Evolutionary conservation across 202 grass and related monocot species (phyloP), one percentile per base, ranked within the genome.

Genomic region (Thinopyrum obtusiflorum): DNA sequence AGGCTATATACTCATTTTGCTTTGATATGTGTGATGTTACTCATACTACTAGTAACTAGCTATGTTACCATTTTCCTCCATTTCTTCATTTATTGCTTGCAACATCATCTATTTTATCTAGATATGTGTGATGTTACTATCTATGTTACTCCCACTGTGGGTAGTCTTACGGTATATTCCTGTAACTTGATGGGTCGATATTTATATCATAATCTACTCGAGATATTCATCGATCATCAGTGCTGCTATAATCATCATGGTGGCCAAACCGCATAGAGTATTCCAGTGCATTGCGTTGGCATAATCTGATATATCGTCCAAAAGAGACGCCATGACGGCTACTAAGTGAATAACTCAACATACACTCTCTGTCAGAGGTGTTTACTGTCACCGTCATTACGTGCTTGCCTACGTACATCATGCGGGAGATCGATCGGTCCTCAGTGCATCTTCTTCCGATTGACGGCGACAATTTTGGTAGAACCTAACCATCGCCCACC

Each of bases 241-340:
- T 20, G 24, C 13, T 20, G 7, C 8, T 20, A 20, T 11, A 28
- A 28, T 51, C 40, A 73, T 27, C 70, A 49, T 47, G 13, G 18
- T 15, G 23, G 40, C 40, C 7, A 73, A 4, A 73, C 14, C 31
- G 20, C 20, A 57, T n/a, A 8, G 55, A 59, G 55, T 59, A 59
- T 21, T 59, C 20, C 7, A 9, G 18, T 49, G 7, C 12, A 74
- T 29, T 51, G 25, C 44, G 3, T 26, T 18, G 1, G 2, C 68
- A 66, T 68, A 26, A 77, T 82, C 70, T 25, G 11, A 12, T 25
- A 51, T 37, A 33, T 11, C 11, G 14, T 13, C 40, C 39, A 75
- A 76, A 33, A 1, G 25, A 0, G 82, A 47, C 82, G 87, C 76
- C 65, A 61, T 74, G 59, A 74, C 33, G 44, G 42, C 6, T 67